phyloP scores from a whole-genome alignment of 1,284 basidiomycete species.

The Apiotrichum sp. region DNA sequence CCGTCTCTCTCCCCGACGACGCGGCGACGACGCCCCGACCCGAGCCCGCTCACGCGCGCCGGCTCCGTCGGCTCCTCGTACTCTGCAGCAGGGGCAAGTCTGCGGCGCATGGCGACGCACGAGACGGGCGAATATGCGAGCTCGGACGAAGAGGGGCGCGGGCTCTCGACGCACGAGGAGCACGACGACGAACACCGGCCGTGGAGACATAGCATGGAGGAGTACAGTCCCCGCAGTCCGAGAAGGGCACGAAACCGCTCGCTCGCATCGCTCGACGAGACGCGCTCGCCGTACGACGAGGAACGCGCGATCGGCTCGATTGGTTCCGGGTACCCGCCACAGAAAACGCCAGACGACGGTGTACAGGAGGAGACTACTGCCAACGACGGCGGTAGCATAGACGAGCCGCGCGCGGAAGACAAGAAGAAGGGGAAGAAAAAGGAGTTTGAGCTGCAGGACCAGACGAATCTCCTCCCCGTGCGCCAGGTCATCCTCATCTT shows the following conservation, averaged over 20 bases:
- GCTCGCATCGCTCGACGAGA: no score
- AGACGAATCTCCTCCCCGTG: slow-evolving; percentile 66
- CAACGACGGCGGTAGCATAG: neutral
- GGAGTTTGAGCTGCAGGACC: slow-evolving; percentile 54
- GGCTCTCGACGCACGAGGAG: slow-evolving; percentile 29
- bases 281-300: neutral
- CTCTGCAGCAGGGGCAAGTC: slow-evolving; percentile 1
- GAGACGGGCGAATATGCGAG: slow-evolving; percentile 35
- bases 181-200: slow-evolving; percentile 19
- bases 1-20: no score
- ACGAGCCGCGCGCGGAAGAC: neutral
- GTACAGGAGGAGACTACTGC: no score
- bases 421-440: slow-evolving; percentile 10
- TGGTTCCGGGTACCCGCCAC: no score
- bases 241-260: neutral
- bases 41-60: neutral
- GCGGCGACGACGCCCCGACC: no score
- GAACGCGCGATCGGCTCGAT: slow-evolving; percentile 2
- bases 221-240: neutral
- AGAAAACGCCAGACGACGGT: no score
- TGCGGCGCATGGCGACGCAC: slow-evolving; percentile 42
- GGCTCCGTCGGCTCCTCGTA: neutral
- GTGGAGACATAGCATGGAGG: neutral
- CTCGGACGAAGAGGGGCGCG: slow-evolving; percentile 12
- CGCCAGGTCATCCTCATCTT: slow-evolving; percentile 60